Base-by-base conservation (phyloP, 306 rosid genomes). In the Biancaea sappan region DNA sequence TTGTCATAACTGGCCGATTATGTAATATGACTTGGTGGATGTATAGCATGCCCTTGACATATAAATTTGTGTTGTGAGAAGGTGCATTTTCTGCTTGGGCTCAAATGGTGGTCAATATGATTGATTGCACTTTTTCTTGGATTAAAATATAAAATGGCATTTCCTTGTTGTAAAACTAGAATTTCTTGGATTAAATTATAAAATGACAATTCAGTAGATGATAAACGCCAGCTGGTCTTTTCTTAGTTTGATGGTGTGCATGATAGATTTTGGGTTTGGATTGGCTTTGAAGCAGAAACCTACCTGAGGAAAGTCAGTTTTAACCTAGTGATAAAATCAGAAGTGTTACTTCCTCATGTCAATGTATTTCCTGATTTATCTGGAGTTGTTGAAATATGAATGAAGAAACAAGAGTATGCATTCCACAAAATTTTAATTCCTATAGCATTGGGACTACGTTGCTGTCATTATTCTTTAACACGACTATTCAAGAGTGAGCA, bases 11-110 rank as follows among this genome's bases (percentile, higher is more conserved):
- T 24, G 13, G 54, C 21, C 13, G 37, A 21, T 41, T 72, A 50
- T 67, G 47, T 66, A 25, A 21, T 14, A 38, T 38, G 25, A 24
- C 62, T 64, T 63, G 56, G 41, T 51, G 70, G 47, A 40, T 13
- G 62, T 46, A 59, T 29, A 61, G 29, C 61, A 62, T 12, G 5
- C 41, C 60, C 56, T 46, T n/a, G 56, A 51, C 46, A 28, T 24
- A 40, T 53, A 11, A 48, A 28, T 41, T 75, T 43, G 29, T 48
- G 53, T 62, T 38, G 56, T 53, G 24, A 12, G 21, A 6, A 6
- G 63, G 35, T 28, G 29, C 29, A 4, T 34, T 60, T 50, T 37
- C 34, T 51, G 65, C 32, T 22, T 24, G 43, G 21, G 51, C 0
- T 37, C 6, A 2, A 62, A 15, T 34, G 59, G 31, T 53, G 37